Conservation (phyloP, 352 stramenopile species). For the Globisporangium polare region DNA sequence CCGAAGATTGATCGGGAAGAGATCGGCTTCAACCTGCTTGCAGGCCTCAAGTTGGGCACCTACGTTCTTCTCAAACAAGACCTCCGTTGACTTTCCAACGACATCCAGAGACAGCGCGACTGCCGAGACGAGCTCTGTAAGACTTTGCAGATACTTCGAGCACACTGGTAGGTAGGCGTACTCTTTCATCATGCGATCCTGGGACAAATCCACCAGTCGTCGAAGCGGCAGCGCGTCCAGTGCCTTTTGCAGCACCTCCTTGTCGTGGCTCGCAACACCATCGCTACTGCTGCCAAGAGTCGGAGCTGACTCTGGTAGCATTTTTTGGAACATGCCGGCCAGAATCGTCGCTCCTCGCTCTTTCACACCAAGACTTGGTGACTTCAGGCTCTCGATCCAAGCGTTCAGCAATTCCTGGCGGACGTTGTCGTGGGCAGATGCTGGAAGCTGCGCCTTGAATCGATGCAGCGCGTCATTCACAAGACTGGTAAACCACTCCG, state of each 20-base stretch:
- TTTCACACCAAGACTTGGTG: conserved; percentile 83
- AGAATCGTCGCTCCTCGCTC: conserved; percentile 80
- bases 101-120: conserved; percentile 55
- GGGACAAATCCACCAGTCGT: conserved; percentile 63
- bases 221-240: conserved; percentile 58
- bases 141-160: conserved; percentile 83
- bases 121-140: conserved; percentile 79
- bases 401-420: conserved; percentile 66
- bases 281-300: conserved; percentile 8
- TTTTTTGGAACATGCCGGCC: conserved; percentile 71
- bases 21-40: conserved; percentile 55
- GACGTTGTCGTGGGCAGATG: conserved; percentile 41
- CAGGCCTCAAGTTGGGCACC: conserved; percentile 43
- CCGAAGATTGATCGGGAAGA: conserved; percentile 58
- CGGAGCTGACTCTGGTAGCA: conserved; percentile 42
- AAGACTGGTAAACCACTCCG: conserved; percentile 80
- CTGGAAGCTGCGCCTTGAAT: conserved; percentile 38
- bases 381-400: conserved; percentile 84
- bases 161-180: conserved; percentile 72
- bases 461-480: conserved; percentile 55
- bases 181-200: conserved; percentile 75
- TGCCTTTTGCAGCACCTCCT: conserved; percentile 29
- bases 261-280: conserved; percentile 19
- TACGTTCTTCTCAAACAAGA: conserved; percentile 45
- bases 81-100: conserved; percentile 41